phyloP scores from a whole-genome alignment of 441 rosid genomes.

The Pelargonium cotyledonis region DNA sequence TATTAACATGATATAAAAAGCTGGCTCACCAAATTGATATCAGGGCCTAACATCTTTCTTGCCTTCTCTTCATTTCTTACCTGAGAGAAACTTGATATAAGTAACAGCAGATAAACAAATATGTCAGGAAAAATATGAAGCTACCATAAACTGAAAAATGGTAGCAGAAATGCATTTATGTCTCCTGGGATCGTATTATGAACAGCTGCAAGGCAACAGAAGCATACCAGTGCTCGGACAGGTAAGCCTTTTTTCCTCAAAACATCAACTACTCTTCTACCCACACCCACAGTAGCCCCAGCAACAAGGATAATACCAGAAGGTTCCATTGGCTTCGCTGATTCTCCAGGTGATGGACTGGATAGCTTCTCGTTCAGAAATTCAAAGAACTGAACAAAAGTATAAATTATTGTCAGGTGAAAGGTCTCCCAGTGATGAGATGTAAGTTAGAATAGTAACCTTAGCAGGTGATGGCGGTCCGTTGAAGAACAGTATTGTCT shows the following conservation, averaged over 20 bases:
- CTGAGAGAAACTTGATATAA: constrained; percentile 27
- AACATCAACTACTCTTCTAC: constrained; percentile 66
- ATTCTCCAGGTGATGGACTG: constrained; percentile 40
- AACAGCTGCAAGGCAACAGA: constrained; percentile 7
- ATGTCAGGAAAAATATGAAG: background rate
- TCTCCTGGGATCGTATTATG: background rate
- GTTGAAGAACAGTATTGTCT: constrained; percentile 72
- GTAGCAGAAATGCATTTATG: background rate
- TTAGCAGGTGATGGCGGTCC: constrained; percentile 73
- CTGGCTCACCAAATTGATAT: constrained; percentile 64
- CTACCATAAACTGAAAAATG: background rate
- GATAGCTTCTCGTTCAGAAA: constrained; percentile 53
- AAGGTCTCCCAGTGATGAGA: constrained; percentile 7
- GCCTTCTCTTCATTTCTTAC: constrained; percentile 88
- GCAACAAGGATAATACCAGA: constrained; percentile 61
- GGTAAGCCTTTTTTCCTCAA: constrained; percentile 58
- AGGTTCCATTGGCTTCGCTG: constrained; percentile 39
- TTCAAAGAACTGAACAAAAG: constrained; percentile 52
- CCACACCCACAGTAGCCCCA: constrained; percentile 94
- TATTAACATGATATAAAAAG: background rate
- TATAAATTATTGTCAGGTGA: constrained; percentile 20
- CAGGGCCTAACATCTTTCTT: constrained; percentile 61
- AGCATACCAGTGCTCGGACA: constrained; percentile 60
- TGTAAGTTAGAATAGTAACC: constrained; percentile 30
- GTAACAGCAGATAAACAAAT: background rate